phyloP scores from a whole-genome alignment of 176 grass and related monocot genomes.

The Rhynchospora breviuscula region DNA sequence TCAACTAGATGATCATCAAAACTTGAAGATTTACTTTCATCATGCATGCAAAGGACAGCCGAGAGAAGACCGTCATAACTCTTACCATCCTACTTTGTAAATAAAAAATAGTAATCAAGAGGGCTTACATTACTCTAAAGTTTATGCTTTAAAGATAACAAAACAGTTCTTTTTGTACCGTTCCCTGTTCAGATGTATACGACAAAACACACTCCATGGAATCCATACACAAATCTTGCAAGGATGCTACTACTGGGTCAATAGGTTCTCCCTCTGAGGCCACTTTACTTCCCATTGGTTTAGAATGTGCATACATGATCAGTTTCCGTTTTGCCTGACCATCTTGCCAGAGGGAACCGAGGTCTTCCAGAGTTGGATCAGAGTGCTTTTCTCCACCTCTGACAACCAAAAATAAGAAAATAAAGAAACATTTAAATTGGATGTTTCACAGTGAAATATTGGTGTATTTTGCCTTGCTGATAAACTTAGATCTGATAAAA shows the following conservation, averaged over 20 bases:
- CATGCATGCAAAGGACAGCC: neutral
- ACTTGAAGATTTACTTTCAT: neutral
- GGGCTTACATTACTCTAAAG: neutral
- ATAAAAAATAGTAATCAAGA: neutral
- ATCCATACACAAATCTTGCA: neutral
- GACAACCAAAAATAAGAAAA: neutral
- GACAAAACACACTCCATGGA: neutral
- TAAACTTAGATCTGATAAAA: too few relatives aligned
- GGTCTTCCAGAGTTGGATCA: neutral
- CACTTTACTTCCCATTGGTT: neutral
- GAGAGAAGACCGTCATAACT: neutral
- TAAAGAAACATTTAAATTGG: neutral
- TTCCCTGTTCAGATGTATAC: neutral
- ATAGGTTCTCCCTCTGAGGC: neutral
- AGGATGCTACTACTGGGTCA: neutral
- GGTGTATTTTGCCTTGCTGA: too few relatives aligned
- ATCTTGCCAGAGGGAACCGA: slow-evolving; percentile 29
- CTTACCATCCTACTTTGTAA: neutral
- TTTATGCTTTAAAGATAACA: neutral
- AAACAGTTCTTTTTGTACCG: neutral
- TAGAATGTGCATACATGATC: slow-evolving; percentile 18
- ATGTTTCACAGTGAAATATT: too few relatives aligned
- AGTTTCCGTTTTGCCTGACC: slow-evolving; percentile 24
- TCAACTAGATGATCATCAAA: neutral
- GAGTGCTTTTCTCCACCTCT: slow-evolving; percentile 11